These are phyloP conservation scores for Corylus avellana DNA, from an alignment of 306 rosid species.

Conservation along the genomic window DNA sequence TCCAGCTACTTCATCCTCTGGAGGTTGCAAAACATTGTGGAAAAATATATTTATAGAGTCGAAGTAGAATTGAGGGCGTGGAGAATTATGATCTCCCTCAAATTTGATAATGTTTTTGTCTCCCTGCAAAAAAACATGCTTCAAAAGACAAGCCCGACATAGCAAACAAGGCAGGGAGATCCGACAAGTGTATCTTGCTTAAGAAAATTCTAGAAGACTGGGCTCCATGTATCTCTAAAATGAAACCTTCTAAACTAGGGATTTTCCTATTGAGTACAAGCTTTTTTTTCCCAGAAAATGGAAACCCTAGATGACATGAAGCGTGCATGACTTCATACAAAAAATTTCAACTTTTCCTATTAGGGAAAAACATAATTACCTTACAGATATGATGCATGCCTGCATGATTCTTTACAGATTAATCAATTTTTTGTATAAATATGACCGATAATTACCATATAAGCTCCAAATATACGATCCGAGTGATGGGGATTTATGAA, in stretches of 20 bases:
- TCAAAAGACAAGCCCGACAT: conserved; percentile 12
- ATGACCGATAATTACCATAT: conserved; percentile 59
- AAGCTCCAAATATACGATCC: conserved; percentile 76
- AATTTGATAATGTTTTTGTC: conserved; percentile 88
- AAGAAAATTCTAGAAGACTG: not conserved
- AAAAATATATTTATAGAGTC: conserved; percentile 91
- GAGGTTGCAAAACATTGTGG: conserved; percentile 91
- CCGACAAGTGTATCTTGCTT: conserved; percentile 7
- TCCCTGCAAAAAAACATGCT: conserved; percentile 59
- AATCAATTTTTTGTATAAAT: not conserved
- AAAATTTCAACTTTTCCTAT: not conserved
- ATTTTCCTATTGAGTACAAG: not conserved
- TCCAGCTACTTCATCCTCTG: conserved; percentile 80
- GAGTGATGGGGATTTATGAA: conserved; percentile 93
- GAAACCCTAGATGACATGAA: not conserved
- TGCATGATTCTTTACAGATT: not conserved
- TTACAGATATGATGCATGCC: conserved; percentile 5
- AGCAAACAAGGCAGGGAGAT: not conserved
- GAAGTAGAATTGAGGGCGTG: conserved; percentile 89
- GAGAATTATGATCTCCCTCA: conserved; percentile 99
- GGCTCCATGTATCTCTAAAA: not conserved
- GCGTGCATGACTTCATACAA: not conserved
- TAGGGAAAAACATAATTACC: not conserved
- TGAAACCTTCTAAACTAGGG: not conserved
- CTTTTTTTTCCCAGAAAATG: not conserved